Evolutionary conservation across 371 early-diverging fungal genomes (phyloP).

Genomic region (Phascolomyces articulosus): DNA sequence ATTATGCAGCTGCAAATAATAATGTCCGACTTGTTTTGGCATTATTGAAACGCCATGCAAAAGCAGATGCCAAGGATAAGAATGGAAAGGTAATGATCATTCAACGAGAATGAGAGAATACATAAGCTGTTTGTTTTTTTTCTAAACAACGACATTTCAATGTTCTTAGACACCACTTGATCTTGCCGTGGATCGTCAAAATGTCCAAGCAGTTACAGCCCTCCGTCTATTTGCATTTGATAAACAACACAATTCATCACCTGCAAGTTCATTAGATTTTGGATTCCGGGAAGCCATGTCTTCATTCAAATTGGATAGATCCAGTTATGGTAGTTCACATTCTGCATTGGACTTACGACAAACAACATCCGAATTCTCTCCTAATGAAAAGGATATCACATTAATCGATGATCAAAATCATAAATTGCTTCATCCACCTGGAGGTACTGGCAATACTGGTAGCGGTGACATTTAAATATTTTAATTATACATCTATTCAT

Average conservation of each 20-base stretch:
- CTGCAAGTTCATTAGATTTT: conserved; percentile 49
- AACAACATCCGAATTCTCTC: conserved; percentile 12
- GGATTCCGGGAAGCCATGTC: conserved; percentile 61
- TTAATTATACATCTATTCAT: neutral
- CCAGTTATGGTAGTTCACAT: conserved; percentile 32
- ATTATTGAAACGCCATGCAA: conserved; percentile 71
- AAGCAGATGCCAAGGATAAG: conserved; percentile 64
- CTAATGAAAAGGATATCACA: conserved; percentile 17
- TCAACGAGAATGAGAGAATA: neutral
- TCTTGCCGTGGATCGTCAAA: conserved; percentile 65
- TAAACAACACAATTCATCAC: conserved; percentile 50
- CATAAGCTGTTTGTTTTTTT: too few species aligned
- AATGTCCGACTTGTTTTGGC: conserved; percentile 66
- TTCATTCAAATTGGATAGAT: conserved; percentile 31
- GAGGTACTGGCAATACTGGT: neutral
- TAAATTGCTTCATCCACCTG: conserved; percentile 21
- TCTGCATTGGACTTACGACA: conserved; percentile 41
- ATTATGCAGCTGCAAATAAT: conserved; percentile 75
- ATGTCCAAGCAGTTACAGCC: conserved; percentile 67
- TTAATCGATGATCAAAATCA: conserved; percentile 44
- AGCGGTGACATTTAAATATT: conserved; percentile 1
- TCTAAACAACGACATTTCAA: too few species aligned
- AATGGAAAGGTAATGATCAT: conserved; percentile 48
- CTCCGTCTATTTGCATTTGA: conserved; percentile 57
- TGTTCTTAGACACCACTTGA: conserved; percentile 64